Evolutionary conservation across 2,329 filamentous ascomycete genomes (phyloP).

Genomic region (Beauveria sp.): DNA sequence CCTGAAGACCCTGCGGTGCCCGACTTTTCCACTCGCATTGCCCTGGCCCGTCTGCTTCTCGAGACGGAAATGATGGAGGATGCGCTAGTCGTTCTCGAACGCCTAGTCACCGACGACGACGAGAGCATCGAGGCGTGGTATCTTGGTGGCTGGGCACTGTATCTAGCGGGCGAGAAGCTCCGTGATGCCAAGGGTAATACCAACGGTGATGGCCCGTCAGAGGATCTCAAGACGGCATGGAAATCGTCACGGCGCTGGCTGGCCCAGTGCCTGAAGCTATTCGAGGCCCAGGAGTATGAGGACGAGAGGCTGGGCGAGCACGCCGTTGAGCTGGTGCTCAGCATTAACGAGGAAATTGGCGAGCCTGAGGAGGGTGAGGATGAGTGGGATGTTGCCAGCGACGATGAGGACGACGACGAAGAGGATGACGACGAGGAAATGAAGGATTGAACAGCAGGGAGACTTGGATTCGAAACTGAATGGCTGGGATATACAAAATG

Average conservation of each 20-base stretch:
- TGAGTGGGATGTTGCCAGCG: slow-evolving; percentile 45
- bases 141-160: slow-evolving; percentile 87
- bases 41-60: slow-evolving; percentile 76
- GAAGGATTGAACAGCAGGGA: slow-evolving; percentile 44
- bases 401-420: slow-evolving; percentile 37
- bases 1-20: slow-evolving; percentile 67
- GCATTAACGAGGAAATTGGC: slow-evolving; percentile 57
- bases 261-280: slow-evolving; percentile 73
- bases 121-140: slow-evolving; percentile 96
- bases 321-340: slow-evolving; percentile 60
- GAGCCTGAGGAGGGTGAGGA: slow-evolving; percentile 49
- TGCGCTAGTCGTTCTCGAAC: slow-evolving; percentile 76
- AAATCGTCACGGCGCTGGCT: slow-evolving; percentile 77
- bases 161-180: slow-evolving; percentile 66
- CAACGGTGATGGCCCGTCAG: slow-evolving; percentile 26
- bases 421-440: slow-evolving; percentile 47
- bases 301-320: slow-evolving; percentile 72
- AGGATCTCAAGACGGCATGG: slow-evolving; percentile 55
- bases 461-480: slow-evolving; percentile 16
- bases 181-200: slow-evolving; percentile 28
- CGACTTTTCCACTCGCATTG: slow-evolving; percentile 79
- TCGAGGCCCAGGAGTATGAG: slow-evolving; percentile 71
- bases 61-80: slow-evolving; percentile 82
- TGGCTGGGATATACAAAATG: slow-evolving; percentile 18
- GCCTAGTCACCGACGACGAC: slow-evolving; percentile 82